Evolutionary conservation across 2,329 filamentous ascomycete genomes (phyloP), one percentile per base, ranked within the genome.

Genomic region (Aspergillus spinulosporus): DNA sequence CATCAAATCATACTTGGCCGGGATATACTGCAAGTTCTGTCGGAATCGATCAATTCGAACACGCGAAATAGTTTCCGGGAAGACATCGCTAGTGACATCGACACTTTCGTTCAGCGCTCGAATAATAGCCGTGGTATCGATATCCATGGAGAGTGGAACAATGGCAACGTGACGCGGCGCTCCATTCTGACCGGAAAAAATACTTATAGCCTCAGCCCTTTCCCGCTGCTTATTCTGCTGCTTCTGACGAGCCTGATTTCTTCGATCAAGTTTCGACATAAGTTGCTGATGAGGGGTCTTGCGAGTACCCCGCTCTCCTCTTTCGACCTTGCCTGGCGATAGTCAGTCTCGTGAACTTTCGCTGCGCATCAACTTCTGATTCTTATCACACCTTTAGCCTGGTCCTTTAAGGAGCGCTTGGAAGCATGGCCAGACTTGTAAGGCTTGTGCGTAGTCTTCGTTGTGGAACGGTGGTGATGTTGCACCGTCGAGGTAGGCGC

Each of bases 221-320:
- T 94, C 91, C 69, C 87, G 87, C 69, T 92, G 86, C 76, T 97
- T 97, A 64, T 86, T 81, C 60, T 89, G 79, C 67, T 93, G 89
- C 73, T 88, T 87, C 80, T 99, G 94, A 75, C 93, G 93, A 65
- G 91, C 90, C 79, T 96, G 91, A 75, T 99, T 97, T 66, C 91
- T 87, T 58, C 94, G 88, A 75, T 96, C 92, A 73, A 99, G 84
- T 77, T 97, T 99, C 57, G 92, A 96, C 90, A 97, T 93, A 77
- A 97, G 85, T 78, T 96, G 91, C 73, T 99, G 94, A 73, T 96
- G 91, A 54, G 90, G 90, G 12, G 93, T 96, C 75, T 90, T 95
- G 69, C 93, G 86, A 66, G 81, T 80, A 59, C 88, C 87, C 66
- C 82, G 85, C 70, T 96, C 89, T 67, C 84, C 78, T 54, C 81